Evolutionary conservation across 2,329 filamentous ascomycete species (phyloP).

Genomic region (Eutypella sp.): DNA sequence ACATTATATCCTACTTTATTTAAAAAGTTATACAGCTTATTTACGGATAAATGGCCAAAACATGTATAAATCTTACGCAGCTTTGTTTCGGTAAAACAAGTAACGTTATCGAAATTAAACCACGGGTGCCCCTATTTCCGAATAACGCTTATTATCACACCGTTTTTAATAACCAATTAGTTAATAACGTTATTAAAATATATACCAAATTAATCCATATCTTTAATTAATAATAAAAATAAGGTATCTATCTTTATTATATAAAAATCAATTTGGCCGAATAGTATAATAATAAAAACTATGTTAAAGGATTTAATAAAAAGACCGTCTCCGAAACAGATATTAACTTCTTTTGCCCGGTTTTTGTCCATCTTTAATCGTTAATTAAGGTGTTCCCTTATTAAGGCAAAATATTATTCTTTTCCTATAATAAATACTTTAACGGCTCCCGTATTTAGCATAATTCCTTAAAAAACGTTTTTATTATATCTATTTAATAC

Average conservation of each 20-base stretch:
- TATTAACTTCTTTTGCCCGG: constrained; percentile 1
- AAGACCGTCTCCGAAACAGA: neutral
- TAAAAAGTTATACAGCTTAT: constrained; percentile 1
- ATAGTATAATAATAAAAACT: neutral
- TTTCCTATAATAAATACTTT: neutral
- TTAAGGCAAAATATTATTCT: neutral
- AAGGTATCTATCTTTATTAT: neutral
- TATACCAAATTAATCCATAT: constrained; percentile 2
- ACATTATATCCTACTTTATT: constrained; percentile 1
- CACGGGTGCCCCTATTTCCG: constrained; percentile 1
- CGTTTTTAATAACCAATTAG: neutral
- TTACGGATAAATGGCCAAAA: constrained; percentile 1
- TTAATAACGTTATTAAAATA: constrained; percentile 3
- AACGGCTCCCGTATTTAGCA: neutral
- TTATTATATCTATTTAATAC: neutral
- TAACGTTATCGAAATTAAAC: neutral
- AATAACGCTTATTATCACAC: too few species aligned
- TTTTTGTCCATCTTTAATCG: neutral
- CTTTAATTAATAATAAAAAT: constrained; percentile 2
- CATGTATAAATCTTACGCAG: neutral
- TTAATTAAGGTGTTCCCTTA: neutral
- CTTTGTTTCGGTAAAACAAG: constrained; percentile 1
- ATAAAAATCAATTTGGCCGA: neutral
- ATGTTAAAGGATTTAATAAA: neutral
- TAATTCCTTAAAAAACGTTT: constrained; percentile 2